Evolutionary conservation across 176 grass and related monocot species (phyloP), one percentile per base, ranked within the genome.

Genomic region (Avena atlantica): DNA sequence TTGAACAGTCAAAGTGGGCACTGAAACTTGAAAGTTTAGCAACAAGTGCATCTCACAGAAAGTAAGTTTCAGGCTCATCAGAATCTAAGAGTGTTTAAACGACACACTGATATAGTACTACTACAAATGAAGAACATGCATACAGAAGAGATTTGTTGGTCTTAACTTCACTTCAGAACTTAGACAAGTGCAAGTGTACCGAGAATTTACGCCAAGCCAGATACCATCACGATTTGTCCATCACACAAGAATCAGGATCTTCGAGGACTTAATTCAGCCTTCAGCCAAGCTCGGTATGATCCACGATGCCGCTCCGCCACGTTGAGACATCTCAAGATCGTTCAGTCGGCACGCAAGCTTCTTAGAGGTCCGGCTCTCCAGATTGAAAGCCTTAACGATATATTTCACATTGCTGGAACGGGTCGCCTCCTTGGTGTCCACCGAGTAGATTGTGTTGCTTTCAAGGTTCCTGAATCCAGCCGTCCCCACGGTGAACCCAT

Each of bases 401-500:
- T 85, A 78, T 7, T 47, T 88, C 60, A 91, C 77, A 71, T 2
- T 85, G 81, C 76, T 81, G 8, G 61, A 65, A 37, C 82, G 70
- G 62, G 82, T 45, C 40, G 21, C 15, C 49, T 48, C 77, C 78
- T 72, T 85, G 82, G 82, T 77, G 44, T 9, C 78, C 62, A 91
- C 77, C 13, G 86, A 81, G 61, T 91, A 91, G 70, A 91, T 19
- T 0, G 82, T 85, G 52, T 91, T 85, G 15, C 53, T 53, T 48
- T 88, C 86, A 0, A 91, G 86, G 62, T 85, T 88, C 29, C 6
- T 10, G 2, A 91, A 88, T 16, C 89, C 86, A 2, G 70, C 12
- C 12, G 90, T 88, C 3, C 47, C 86, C 52, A 85, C 70, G 0
- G 86, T 17, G 19, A 91, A 91, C 12, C 90, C 90, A 64, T 91